Evolutionary conservation across 176 grass and related monocot species (phyloP).

Genomic region (Dendrocalamus sinicus): DNA sequence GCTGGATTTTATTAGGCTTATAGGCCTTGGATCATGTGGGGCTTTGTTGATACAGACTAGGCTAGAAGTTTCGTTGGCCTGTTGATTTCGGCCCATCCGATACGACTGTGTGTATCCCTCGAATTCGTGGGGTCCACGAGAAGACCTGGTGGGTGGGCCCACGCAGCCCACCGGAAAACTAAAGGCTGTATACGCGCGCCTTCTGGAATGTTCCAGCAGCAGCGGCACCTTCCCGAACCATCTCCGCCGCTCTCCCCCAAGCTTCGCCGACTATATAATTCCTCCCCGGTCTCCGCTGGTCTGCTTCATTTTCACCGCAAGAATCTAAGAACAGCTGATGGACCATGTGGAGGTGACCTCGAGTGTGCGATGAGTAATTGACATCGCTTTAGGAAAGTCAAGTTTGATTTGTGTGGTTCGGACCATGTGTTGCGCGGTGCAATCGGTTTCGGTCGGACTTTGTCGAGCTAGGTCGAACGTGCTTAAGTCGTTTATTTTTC

Average conservation of each 20-base stretch:
- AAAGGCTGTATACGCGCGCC: not conserved
- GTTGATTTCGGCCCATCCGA: not conserved
- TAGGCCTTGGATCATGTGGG: not conserved
- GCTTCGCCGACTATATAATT: slow-evolving; percentile 15
- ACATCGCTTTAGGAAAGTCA: too few relatives aligned
- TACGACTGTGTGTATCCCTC: not conserved
- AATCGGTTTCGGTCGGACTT: too few relatives aligned
- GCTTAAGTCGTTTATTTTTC: too few relatives aligned
- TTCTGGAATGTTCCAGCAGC: slow-evolving; percentile 52
- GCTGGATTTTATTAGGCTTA: not conserved
- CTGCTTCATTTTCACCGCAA: not conserved
- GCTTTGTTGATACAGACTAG: not conserved
- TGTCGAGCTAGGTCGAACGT: too few relatives aligned
- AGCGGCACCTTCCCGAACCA: slow-evolving; percentile 41
- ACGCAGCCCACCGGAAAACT: not conserved
- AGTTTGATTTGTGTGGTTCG: too few relatives aligned
- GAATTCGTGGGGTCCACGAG: not conserved
- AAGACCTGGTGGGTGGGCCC: not conserved
- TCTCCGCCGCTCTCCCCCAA: slow-evolving; percentile 54
- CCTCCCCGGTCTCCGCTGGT: not conserved
- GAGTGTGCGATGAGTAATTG: too few relatives aligned
- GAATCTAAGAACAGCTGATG: not conserved
- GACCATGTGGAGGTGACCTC: too few relatives aligned
- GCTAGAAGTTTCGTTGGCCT: not conserved
- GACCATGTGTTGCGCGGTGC: too few relatives aligned